Evolutionary conservation across 108 stramenopile genomes (phyloP).

Genomic region (Cyclostephanos tholiformis): DNA sequence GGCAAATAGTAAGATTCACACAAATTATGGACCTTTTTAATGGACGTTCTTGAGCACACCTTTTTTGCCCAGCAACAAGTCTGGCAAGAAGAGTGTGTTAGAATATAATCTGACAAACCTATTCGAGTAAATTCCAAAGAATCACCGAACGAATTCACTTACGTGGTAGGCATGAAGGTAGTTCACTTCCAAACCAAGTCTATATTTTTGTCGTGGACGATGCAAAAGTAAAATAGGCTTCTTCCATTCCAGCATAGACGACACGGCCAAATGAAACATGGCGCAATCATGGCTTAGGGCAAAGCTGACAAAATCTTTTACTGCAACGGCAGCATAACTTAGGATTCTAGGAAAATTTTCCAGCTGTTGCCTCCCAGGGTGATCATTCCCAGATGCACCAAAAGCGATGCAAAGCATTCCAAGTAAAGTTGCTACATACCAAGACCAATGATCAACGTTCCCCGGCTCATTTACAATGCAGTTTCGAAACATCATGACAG

Average conservation of each 20-base stretch:
- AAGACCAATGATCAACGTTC: slow-evolving; percentile 43
- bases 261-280: slow-evolving; percentile 42
- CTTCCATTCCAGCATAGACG: slow-evolving; percentile 50
- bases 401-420: slow-evolving; percentile 45
- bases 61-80: slow-evolving; percentile 33
- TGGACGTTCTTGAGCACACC: slow-evolving; percentile 19
- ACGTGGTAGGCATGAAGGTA: slow-evolving; percentile 37
- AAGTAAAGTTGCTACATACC: slow-evolving; percentile 45
- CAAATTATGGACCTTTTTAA: slow-evolving; percentile 29
- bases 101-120: not conserved
- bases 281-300: slow-evolving; percentile 24
- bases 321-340: slow-evolving; percentile 19
- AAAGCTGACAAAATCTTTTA: slow-evolving; percentile 29
- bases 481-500: slow-evolving; percentile 25
- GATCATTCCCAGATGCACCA: slow-evolving; percentile 11
- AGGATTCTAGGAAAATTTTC: slow-evolving; percentile 17
- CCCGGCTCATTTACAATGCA: slow-evolving; percentile 36
- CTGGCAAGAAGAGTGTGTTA: slow-evolving; percentile 1
- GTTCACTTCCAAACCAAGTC: slow-evolving; percentile 23
- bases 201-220: slow-evolving; percentile 4
- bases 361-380: slow-evolving; percentile 17
- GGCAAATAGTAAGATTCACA: slow-evolving; percentile 27
- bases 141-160: slow-evolving; percentile 6
- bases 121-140: not conserved
- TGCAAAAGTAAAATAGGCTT: slow-evolving; percentile 25